A percentile compares a stretch with the other conserved stretches of the same genome.
phyloP scores from a whole-genome alignment of 768 basidiomycete genomes.

The Pisolithus microcarpus region DNA sequence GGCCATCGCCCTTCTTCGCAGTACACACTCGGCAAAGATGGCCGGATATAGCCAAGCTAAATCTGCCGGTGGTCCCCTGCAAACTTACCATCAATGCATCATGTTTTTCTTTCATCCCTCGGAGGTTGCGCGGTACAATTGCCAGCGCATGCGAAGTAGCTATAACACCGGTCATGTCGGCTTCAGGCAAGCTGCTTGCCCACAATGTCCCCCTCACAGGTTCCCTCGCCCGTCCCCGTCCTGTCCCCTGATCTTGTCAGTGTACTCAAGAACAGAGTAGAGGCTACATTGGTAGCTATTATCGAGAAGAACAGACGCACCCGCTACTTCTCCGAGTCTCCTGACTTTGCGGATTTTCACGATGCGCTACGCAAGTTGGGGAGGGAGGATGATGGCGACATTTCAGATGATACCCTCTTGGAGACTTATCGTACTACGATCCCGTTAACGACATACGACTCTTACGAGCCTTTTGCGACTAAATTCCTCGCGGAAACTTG shows the following conservation, averaged over 20 bases:
- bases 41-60: too few relatives aligned
- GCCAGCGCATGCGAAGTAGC: too few relatives aligned
- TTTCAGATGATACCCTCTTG: constrained; percentile 3
- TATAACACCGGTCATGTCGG: too few relatives aligned
- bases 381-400: neutral
- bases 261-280: neutral
- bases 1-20: too few relatives aligned
- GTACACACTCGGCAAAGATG: too few relatives aligned
- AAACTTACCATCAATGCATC: too few relatives aligned
- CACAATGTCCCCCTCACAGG: constrained; percentile 1
- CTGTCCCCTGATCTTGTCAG: neutral
- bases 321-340: constrained; percentile 10
- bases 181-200: too few relatives aligned
- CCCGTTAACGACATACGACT: constrained; percentile 16
- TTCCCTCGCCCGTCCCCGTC: neutral
- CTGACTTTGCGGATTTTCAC: constrained; percentile 9
- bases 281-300: constrained; percentile 5
- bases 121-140: too few relatives aligned
- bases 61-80: too few relatives aligned
- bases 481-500: constrained; percentile 4
- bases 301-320: constrained; percentile 10
- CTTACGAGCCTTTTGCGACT: constrained; percentile 13
- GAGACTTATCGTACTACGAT: constrained; percentile 9
- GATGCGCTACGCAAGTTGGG: constrained; percentile 4
- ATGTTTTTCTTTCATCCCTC: too few relatives aligned